Conservation (phyloP, 2,329 filamentous ascomycete genomes). For the Nannizzia gypsea region DNA sequence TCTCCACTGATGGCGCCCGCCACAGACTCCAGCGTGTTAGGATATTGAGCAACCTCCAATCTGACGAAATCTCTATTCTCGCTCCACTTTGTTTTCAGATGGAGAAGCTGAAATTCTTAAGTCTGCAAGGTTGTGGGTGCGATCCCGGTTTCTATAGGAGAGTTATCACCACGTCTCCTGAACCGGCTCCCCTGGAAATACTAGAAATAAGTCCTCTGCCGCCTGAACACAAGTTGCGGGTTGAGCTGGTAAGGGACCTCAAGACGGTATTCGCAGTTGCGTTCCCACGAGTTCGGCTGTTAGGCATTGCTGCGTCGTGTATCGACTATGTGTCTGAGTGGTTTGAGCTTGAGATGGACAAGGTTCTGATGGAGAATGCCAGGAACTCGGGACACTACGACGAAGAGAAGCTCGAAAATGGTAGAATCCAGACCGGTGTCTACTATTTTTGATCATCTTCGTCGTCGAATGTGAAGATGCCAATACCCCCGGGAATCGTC, state of each 20-base stretch:
- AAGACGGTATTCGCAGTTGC: neutral
- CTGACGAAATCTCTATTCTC: conserved; percentile 6
- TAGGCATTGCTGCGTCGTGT: conserved; percentile 22
- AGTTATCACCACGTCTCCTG: neutral
- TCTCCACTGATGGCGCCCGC: neutral
- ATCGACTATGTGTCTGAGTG: neutral
- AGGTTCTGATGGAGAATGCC: conserved; percentile 17
- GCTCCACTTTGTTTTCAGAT: conserved; percentile 13
- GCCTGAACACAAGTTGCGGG: neutral
- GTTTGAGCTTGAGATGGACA: conserved; percentile 22
- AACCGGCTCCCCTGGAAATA: conserved; percentile 16
- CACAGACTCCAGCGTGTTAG: conserved; percentile 2
- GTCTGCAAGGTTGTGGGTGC: conserved; percentile 22
- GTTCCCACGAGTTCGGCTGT: conserved; percentile 17
- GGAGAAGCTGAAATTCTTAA: conserved; percentile 21
- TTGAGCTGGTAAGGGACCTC: neutral
- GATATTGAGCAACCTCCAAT: conserved; percentile 15
- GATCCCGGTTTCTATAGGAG: conserved; percentile 16
- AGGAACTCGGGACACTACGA: conserved; percentile 7
- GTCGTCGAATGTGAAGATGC: neutral
- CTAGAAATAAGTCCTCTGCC: conserved; percentile 19
- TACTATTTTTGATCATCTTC: conserved; percentile 9
- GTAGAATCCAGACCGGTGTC: conserved; percentile 9
- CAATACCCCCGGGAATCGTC: neutral
- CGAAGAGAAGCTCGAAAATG: conserved; percentile 9